These are phyloP conservation scores for Penicillium sp. DNA, from an alignment of 2,329 filamentous ascomycete genomes.

Conservation along the genomic window DNA sequence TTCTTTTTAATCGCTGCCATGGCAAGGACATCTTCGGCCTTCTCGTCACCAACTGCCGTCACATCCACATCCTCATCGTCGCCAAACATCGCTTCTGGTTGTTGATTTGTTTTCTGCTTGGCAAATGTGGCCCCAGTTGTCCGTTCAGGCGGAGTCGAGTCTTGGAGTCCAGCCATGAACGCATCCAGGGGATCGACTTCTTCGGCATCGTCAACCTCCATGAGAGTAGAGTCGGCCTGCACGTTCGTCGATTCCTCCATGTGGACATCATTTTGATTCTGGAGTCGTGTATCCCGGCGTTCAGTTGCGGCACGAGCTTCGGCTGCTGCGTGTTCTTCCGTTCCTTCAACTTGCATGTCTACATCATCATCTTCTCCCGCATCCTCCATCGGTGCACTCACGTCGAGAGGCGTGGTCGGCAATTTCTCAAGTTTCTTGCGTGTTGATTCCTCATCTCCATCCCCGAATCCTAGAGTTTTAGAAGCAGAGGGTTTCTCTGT, in stretches of 20 bases:
- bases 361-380: constrained; percentile 71
- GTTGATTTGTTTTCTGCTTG: constrained; percentile 54
- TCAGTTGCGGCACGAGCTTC: constrained; percentile 83
- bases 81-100: constrained; percentile 82
- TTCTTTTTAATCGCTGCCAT: constrained; percentile 63
- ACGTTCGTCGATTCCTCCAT: constrained; percentile 43
- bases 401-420: constrained; percentile 68
- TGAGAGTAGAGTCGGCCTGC: constrained; percentile 36
- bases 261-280: constrained; percentile 47
- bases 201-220: constrained; percentile 45
- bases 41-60: constrained; percentile 59
- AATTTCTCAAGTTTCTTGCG: constrained; percentile 89
- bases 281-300: constrained; percentile 68
- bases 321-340: constrained; percentile 82
- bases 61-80: constrained; percentile 72
- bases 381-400: constrained; percentile 57
- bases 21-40: constrained; percentile 63
- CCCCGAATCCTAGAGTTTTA: constrained; percentile 77
- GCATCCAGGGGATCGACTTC: constrained; percentile 90
- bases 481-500: constrained; percentile 65
- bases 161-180: constrained; percentile 78
- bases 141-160: constrained; percentile 48
- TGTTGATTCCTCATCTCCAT: constrained; percentile 84
- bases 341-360: constrained; percentile 72
- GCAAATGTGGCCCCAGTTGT: constrained; percentile 33